phyloP scores from a whole-genome alignment of 2,329 filamentous ascomycete genomes.

The Elsinoe fawcettii region DNA sequence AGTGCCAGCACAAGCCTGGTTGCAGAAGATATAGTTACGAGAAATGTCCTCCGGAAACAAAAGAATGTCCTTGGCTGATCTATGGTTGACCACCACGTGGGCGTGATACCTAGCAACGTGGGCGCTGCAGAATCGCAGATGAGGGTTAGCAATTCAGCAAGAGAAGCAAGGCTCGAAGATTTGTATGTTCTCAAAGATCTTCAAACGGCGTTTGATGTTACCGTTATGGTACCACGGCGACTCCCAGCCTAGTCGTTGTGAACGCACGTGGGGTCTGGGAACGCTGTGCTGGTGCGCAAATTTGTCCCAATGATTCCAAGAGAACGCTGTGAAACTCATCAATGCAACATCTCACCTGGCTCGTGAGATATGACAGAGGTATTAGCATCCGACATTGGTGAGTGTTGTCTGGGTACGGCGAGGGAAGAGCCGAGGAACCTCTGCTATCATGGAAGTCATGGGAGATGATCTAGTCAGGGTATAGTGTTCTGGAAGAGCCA shows the following conservation, averaged over 20 bases:
- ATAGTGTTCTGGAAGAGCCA: background rate
- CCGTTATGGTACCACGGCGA: conserved; percentile 11
- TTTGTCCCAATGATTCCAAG: background rate
- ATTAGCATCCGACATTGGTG: no score
- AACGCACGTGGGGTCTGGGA: background rate
- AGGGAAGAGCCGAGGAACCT: no score
- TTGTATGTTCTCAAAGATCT: conserved; percentile 6
- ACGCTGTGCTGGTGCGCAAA: background rate
- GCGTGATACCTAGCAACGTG: background rate
- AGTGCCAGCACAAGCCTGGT: conserved; percentile 9
- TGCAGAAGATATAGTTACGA: background rate
- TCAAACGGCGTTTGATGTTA: conserved; percentile 5
- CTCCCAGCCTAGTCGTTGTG: background rate
- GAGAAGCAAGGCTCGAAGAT: background rate
- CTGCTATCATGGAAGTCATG: no score
- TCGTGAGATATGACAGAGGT: no score
- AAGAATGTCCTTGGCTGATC: background rate
- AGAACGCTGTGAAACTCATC: no score
- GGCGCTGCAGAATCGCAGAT: background rate
- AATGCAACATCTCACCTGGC: no score
- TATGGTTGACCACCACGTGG: background rate
- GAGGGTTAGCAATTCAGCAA: background rate
- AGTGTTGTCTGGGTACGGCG: no score
- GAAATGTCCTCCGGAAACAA: background rate
- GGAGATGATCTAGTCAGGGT: no score